phyloP scores from a whole-genome alignment of 2,329 filamentous ascomycete genomes.

The Ilyonectria mors-panacis region DNA sequence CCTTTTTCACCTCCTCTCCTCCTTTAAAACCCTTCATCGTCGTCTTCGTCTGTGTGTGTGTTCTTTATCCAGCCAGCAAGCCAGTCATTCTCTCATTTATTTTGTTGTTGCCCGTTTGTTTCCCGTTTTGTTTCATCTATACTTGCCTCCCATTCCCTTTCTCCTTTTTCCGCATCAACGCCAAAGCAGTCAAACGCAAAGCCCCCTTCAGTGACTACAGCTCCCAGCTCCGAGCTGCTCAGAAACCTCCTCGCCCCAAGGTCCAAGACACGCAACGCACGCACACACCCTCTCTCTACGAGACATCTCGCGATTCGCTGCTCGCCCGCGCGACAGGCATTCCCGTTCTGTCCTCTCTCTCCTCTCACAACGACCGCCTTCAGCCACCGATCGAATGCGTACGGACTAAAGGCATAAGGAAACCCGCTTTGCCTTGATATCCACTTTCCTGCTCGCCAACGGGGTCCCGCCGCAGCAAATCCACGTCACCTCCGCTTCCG shows the following conservation, averaged over 20 bases:
- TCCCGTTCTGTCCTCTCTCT: not conserved
- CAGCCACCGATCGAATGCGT: not conserved
- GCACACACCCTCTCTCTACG: not conserved
- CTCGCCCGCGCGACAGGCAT: not conserved
- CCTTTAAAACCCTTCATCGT: not conserved
- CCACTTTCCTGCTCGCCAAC: constrained; percentile 21
- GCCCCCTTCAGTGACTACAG: constrained; percentile 21
- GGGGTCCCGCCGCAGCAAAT: constrained; percentile 21
- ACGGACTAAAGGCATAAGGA: constrained; percentile 2
- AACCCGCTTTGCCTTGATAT: constrained; percentile 6
- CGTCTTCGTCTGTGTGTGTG: not conserved
- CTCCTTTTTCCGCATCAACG: constrained; percentile 1
- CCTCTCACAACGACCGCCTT: not conserved
- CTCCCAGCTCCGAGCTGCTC: not conserved
- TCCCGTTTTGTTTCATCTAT: constrained; percentile 12
- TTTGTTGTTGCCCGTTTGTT: constrained; percentile 5
- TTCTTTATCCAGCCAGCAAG: constrained; percentile 3
- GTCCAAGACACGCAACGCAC: constrained; percentile 7
- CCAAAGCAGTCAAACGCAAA: constrained; percentile 8
- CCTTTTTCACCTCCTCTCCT: not conserved
- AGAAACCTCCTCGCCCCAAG: not conserved
- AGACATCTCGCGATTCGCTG: not conserved
- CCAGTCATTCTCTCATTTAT: constrained; percentile 8
- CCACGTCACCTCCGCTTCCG: constrained; percentile 24
- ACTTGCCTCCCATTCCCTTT: constrained; percentile 5